Conservation (phyloP, 2,329 filamentous ascomycete genomes). For the Penicillium frequentans region DNA sequence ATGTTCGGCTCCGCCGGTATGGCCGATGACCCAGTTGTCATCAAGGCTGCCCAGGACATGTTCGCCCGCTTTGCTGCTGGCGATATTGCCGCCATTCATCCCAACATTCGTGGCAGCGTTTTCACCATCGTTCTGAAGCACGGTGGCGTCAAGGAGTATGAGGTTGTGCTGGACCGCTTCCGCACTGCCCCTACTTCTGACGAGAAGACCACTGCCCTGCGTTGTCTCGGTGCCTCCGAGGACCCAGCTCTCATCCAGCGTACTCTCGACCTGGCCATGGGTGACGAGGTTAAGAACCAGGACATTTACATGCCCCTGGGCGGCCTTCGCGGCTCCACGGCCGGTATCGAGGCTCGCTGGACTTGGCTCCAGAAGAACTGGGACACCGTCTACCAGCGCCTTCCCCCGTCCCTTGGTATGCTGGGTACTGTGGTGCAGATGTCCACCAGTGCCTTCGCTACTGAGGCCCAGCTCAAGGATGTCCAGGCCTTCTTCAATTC, state of each 20-base stretch:
- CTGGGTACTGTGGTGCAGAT: slow-evolving; percentile 81
- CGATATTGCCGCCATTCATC: slow-evolving; percentile 79
- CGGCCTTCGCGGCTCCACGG: slow-evolving; percentile 72
- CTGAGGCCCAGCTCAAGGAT: slow-evolving; percentile 69
- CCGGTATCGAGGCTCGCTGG: slow-evolving; percentile 79
- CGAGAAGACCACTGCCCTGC: slow-evolving; percentile 88
- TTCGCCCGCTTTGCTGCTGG: slow-evolving; percentile 80
- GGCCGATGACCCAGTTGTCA: slow-evolving; percentile 74
- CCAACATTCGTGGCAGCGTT: slow-evolving; percentile 84
- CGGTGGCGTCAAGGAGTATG: slow-evolving; percentile 83
- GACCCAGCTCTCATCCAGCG: slow-evolving; percentile 77
- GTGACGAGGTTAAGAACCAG: slow-evolving; percentile 85
- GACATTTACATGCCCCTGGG: slow-evolving; percentile 88
- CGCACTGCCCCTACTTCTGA: slow-evolving; percentile 73
- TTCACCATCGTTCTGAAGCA: slow-evolving; percentile 82
- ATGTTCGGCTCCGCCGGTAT: slow-evolving; percentile 83
- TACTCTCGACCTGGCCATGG: slow-evolving; percentile 72
- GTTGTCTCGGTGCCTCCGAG: slow-evolving; percentile 75
- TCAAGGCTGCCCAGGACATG: slow-evolving; percentile 83
- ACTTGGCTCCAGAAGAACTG: slow-evolving; percentile 83
- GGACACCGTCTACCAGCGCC: slow-evolving; percentile 76
- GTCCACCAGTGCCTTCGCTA: slow-evolving; percentile 78
- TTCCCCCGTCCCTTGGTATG: slow-evolving; percentile 85
- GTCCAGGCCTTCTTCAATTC: slow-evolving; percentile 78
- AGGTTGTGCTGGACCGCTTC: slow-evolving; percentile 74